Base-by-base conservation (phyloP, 345 rosid species). In the Gossypium mustelinum region DNA sequence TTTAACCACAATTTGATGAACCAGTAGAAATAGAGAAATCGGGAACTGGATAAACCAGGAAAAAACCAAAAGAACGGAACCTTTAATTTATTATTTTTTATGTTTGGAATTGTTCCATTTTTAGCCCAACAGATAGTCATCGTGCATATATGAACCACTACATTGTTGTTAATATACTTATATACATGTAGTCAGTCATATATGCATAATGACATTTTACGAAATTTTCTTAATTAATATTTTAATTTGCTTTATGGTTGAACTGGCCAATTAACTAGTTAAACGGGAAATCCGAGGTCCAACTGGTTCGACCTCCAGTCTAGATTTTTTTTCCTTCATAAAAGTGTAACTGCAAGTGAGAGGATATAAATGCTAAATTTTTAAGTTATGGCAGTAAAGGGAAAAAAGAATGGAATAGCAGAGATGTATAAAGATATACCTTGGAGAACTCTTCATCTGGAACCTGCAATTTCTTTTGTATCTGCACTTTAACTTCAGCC, bases 371-470 rank as follows among this genome's bases (percentile, higher is more conserved):
- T 34, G 7, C 41, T 5, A 5, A 60, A 16, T 2, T 63, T 63
- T 3, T 39, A 39, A 70, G 8, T 34, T n/a, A 14, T 1, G 6
- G 48, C 22, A 45, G 4, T 43, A 5, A 11, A 4, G 45, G 24
- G 56, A 10, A 66, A 25, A 73, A 24, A 44, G 50, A 25, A 51
- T 11, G 2, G 52, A 56, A 20, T 17, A 22, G 54, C 54, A 72
- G 0, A 73, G 22, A 20, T 59, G 14, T 13, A 3, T 29, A 62
- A 34, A 62, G 20, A 29, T 48, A 12, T 87, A 93, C 99, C 92
- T 91, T 91, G 2, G 94, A 77, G 71, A 89, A 94, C 58, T 91
- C 98, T 71, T 94, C 97, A 78, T 94, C 98, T 57, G 90, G 86
- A 81, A 92, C 90, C 80, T 84, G 92, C 72, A 94, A 82, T 74